A percentile compares a stretch with the other conserved stretches of the same genome.
Evolutionary conservation across 345 rosid genomes (phyloP).

Genomic region (Gossypium australe): DNA sequence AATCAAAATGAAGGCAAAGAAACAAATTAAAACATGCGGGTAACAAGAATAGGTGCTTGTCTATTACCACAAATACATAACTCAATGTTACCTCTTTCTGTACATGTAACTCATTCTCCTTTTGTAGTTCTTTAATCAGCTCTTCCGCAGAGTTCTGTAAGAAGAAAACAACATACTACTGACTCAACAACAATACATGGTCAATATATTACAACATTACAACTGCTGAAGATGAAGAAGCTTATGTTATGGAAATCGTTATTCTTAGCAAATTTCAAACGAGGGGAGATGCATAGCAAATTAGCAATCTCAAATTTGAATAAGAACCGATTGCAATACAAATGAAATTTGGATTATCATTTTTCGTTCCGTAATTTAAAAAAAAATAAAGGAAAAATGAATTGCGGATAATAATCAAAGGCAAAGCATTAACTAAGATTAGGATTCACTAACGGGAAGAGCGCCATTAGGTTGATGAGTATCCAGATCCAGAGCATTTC

Average conservation of each 20-base stretch:
- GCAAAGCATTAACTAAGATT: neutral
- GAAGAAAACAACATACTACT: conserved; percentile 3
- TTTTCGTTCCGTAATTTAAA: neutral
- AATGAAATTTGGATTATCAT: neutral
- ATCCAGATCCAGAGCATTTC: conserved; percentile 13
- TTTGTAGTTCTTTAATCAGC: conserved; percentile 28
- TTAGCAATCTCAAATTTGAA: neutral
- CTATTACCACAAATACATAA: neutral
- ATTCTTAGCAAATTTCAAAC: neutral
- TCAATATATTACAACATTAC: neutral
- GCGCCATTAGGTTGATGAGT: conserved; percentile 25
- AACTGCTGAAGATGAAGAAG: neutral
- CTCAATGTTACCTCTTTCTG: conserved; percentile 31
- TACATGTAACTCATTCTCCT: conserved; percentile 24
- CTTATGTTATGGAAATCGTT: neutral
- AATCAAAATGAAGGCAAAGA: neutral
- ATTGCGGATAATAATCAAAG: neutral
- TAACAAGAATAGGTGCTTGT: neutral
- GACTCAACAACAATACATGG: neutral
- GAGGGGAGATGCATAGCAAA: neutral
- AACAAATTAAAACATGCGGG: conserved; percentile 1
- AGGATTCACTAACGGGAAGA: conserved; percentile 31
- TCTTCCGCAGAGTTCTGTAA: conserved; percentile 41
- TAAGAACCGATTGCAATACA: neutral
- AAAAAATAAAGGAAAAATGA: neutral